phyloP scores from a whole-genome alignment of 2,329 filamentous ascomycete species.

The Dactylellina haptotyla region DNA sequence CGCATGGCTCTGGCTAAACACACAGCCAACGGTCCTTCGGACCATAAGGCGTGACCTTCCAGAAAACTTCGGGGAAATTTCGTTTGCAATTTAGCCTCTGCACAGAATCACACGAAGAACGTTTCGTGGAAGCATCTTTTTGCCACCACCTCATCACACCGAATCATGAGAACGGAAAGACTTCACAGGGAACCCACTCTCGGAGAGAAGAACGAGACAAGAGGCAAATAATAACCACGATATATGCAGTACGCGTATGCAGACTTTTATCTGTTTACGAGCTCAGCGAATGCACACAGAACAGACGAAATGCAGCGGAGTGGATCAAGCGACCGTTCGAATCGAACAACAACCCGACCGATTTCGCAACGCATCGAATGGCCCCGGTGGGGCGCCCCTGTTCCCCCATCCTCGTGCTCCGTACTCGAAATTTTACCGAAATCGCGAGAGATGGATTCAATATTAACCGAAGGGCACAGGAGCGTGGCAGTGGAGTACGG shows the following conservation, averaged over 20 bases:
- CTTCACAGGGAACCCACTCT: neutral
- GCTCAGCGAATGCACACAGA: conserved; percentile 21
- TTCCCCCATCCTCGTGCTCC: conserved; percentile 50
- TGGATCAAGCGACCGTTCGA: conserved; percentile 47
- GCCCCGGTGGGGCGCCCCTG: conserved; percentile 1
- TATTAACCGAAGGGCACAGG: conserved; percentile 50
- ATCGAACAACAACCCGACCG: neutral
- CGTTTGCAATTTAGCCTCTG: conserved; percentile 53
- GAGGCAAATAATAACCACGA: conserved; percentile 2
- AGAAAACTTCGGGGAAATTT: conserved; percentile 54
- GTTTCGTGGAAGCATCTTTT: conserved; percentile 37
- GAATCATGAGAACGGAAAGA: conserved; percentile 47
- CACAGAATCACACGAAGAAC: conserved; percentile 53
- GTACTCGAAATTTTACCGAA: conserved; percentile 49
- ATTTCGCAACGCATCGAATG: neutral
- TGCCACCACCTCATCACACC: conserved; percentile 25
- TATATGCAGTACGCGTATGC: conserved; percentile 23
- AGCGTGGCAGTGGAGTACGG: conserved; percentile 46
- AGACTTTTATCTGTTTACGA: conserved; percentile 37
- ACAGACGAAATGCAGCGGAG: conserved; percentile 19
- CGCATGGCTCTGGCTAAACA: conserved; percentile 9
- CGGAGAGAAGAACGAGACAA: conserved; percentile 6
- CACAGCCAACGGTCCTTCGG: conserved; percentile 34
- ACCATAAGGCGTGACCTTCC: conserved; percentile 45
- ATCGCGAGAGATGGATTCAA: conserved; percentile 47